A percentile compares a stretch with the other conserved stretches of the same genome.
These are phyloP conservation scores for Eimeria falciformis DNA, from an alignment of 169 alveolate genomes.

Conservation along the genomic window DNA sequence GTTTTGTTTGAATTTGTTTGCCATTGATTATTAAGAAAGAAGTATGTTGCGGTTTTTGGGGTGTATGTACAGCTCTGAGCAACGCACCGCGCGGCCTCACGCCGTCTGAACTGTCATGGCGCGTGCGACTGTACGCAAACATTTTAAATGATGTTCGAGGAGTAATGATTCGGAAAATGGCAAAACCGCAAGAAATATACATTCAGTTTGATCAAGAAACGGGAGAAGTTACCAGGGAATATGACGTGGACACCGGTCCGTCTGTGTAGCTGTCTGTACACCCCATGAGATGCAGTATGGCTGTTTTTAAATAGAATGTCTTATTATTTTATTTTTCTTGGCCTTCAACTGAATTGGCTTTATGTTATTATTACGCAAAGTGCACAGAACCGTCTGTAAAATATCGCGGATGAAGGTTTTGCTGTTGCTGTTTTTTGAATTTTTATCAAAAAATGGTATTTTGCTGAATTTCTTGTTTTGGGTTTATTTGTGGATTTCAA, in stretches of 20 bases:
- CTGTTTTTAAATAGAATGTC: not conserved
- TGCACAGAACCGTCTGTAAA: too few relatives aligned
- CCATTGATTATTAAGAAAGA: too few relatives aligned
- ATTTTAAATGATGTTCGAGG: constrained; percentile 85
- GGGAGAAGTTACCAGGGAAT: constrained; percentile 92
- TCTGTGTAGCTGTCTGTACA: not conserved
- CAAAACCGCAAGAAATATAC: constrained; percentile 95
- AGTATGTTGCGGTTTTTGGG: not conserved
- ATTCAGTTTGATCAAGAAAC: constrained; percentile 93
- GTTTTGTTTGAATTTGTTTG: too few relatives aligned
- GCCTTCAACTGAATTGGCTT: too few relatives aligned
- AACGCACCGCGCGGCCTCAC: not conserved
- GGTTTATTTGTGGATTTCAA: too few relatives aligned
- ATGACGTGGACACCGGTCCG: constrained; percentile 85
- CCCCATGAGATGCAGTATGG: not conserved
- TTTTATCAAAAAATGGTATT: too few relatives aligned
- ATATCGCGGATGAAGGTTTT: not conserved
- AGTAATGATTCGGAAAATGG: constrained; percentile 94
- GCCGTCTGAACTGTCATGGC: constrained; percentile 67
- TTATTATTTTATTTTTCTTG: not conserved
- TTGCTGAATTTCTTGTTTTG: too few relatives aligned
- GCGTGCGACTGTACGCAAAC: constrained; percentile 40
- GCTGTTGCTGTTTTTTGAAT: too few relatives aligned
- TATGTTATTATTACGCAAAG: too few relatives aligned
- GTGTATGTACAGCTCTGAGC: not conserved